A percentile compares a stretch with the other conserved stretches of the same genome.
Conservation (phyloP, 1,284 basidiomycete species). For the Caloboletus firmus region DNA sequence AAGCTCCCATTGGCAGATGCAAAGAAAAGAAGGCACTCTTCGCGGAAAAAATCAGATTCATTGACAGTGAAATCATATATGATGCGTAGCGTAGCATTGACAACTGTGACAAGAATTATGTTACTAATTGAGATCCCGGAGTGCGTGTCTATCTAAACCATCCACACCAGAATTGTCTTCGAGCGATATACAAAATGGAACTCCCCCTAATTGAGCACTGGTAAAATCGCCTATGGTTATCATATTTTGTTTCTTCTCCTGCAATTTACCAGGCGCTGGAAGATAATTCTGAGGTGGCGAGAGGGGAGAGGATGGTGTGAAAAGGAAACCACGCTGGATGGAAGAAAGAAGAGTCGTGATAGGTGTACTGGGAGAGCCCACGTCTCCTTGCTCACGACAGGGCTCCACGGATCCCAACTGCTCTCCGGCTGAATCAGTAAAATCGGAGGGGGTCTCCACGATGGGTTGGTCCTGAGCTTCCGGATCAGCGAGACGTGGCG, state of each 20-base stretch:
- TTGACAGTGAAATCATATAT: neutral
- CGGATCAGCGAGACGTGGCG: neutral
- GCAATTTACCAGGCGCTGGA: constrained; percentile 6
- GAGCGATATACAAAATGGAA: constrained; percentile 14
- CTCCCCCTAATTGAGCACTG: neutral
- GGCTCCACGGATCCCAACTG: neutral
- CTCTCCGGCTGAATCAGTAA: neutral
- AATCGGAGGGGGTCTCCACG: neutral
- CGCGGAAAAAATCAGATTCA: neutral
- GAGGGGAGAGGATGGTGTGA: constrained; percentile 57
- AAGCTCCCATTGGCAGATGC: neutral
- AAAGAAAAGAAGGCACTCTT: neutral
- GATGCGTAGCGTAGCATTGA: constrained; percentile 7
- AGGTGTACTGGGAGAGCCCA: constrained; percentile 48
- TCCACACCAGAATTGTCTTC: constrained; percentile 13
- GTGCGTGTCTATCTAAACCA: constrained; percentile 27
- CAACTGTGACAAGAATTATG: neutral
- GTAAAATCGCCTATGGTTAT: constrained; percentile 1
- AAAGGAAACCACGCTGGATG: constrained; percentile 67
- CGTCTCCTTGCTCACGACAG: constrained; percentile 4
- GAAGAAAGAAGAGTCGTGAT: constrained; percentile 67
- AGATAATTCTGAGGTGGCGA: constrained; percentile 57
- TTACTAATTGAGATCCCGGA: constrained; percentile 29
- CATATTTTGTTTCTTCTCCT: constrained; percentile 28
- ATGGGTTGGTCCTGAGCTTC: constrained; percentile 6